These are phyloP conservation scores for Fusarium albidum DNA, from an alignment of 2,329 filamentous ascomycete species.

Conservation along the genomic window DNA sequence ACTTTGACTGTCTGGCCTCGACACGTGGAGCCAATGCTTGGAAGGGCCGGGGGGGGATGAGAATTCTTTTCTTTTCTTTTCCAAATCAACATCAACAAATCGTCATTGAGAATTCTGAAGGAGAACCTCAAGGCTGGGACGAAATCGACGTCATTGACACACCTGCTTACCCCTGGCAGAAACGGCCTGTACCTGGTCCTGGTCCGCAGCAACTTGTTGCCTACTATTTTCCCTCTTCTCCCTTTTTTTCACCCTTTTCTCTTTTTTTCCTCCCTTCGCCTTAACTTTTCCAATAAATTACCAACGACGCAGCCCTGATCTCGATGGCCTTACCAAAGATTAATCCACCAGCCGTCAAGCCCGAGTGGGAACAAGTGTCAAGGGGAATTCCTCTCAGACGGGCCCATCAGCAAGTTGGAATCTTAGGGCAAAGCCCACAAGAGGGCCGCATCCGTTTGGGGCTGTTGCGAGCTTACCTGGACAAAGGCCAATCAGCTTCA, in stretches of 20 bases:
- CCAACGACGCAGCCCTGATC: constrained; percentile 21
- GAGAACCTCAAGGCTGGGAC: constrained; percentile 16
- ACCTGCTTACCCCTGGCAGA: neutral
- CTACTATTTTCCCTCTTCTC: neutral
- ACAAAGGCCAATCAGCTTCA: constrained; percentile 31
- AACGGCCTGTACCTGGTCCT: neutral
- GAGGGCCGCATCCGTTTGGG: constrained; percentile 21
- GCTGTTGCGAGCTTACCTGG: constrained; percentile 32
- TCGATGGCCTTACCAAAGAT: neutral
- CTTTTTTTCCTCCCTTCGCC: neutral
- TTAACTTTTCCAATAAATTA: constrained; percentile 6
- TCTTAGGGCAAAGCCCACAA: constrained; percentile 24
- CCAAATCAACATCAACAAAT: neutral
- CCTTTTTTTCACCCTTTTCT: neutral
- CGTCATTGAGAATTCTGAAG: neutral
- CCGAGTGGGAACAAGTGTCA: constrained; percentile 7
- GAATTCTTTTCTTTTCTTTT: neutral
- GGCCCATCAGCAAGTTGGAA: constrained; percentile 28
- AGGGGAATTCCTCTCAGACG: constrained; percentile 11
- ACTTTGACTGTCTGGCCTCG: constrained; percentile 11
- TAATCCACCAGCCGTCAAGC: neutral
- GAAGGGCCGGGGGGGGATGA: constrained; percentile 2
- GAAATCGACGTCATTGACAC: constrained; percentile 34
- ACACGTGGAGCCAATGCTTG: constrained; percentile 21
- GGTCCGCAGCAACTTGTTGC: neutral